Evolutionary conservation across 257 asterid species (phyloP).

Genomic region (Solanum chilense): DNA sequence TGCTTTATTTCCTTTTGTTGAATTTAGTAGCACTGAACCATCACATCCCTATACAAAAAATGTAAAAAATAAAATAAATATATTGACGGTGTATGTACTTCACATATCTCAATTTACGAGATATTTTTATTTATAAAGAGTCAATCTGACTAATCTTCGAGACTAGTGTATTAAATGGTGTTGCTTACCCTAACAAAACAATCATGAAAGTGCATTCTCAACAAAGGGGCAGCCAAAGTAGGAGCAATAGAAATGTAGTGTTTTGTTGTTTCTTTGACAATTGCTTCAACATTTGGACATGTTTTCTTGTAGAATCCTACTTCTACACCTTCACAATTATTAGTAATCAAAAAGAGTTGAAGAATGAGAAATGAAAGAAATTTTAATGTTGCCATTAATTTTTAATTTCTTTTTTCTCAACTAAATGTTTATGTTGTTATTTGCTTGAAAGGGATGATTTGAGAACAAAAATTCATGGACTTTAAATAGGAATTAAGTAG

Average conservation of each 20-base stretch:
- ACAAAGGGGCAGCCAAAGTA: neutral
- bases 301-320: constrained; percentile 13
- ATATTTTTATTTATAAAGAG: accelerated
- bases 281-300: constrained; percentile 17
- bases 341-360: constrained; percentile 1
- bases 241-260: constrained; percentile 11
- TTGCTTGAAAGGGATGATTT: neutral
- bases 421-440: neutral
- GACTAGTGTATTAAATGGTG: too few species aligned
- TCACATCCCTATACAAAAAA: constrained; percentile 45
- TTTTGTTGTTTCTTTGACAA: constrained; percentile 6
- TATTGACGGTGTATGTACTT: too few species aligned
- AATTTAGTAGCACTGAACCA: constrained; percentile 49
- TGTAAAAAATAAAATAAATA: too few species aligned
- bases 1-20: constrained; percentile 29
- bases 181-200: neutral
- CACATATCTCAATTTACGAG: neutral
- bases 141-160: too few species aligned
- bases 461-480: neutral
- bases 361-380: constrained; percentile 6
- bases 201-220: neutral
- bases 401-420: neutral
- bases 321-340: constrained; percentile 14
- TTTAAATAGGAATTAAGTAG: neutral
- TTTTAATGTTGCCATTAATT: constrained; percentile 19